Conservation (phyloP, 306 rosid species). For the Castanea sativa region DNA sequence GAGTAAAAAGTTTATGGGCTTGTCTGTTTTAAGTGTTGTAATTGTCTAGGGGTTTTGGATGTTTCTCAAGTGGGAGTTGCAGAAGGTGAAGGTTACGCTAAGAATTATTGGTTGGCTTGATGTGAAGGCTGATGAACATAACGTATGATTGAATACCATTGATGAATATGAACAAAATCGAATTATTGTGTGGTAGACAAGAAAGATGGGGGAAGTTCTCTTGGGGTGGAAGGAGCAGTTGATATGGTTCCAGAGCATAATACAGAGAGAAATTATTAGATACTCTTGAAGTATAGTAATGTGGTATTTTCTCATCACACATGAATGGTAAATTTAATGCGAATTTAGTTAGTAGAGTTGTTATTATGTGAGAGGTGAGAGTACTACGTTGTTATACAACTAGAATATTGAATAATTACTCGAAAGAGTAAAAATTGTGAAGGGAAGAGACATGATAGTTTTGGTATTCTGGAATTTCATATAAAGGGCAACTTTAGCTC, state of each 20-base stretch:
- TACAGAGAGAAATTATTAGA: constrained; percentile 2
- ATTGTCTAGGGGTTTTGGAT: constrained; percentile 18
- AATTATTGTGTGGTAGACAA: constrained; percentile 61
- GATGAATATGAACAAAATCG: constrained; percentile 7
- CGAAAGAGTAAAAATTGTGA: no score
- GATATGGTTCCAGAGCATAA: constrained; percentile 67
- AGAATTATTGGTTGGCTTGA: constrained; percentile 75
- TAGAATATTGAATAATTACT: no score
- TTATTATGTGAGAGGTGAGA: no score
- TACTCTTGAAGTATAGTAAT: no score
- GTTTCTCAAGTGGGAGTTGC: constrained; percentile 30
- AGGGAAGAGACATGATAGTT: no score
- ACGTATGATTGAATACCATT: constrained; percentile 18
- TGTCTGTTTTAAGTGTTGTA: constrained; percentile 13
- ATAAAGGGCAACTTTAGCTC: no score
- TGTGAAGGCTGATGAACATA: constrained; percentile 46
- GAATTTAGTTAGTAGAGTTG: no score
- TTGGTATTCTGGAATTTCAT: no score
- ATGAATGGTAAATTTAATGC: no score
- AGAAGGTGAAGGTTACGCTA: constrained; percentile 9
- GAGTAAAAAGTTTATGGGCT: constrained; percentile 6
- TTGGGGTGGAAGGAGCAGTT: constrained; percentile 82
- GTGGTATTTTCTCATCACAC: no score
- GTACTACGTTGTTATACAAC: no score
- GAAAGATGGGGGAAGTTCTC: constrained; percentile 57